Percentiles rank a stretch among this genome's conserved stretches.
Evolutionary conservation across 768 basidiomycete genomes (phyloP).

Genomic region (Psilocybe cubensis): DNA sequence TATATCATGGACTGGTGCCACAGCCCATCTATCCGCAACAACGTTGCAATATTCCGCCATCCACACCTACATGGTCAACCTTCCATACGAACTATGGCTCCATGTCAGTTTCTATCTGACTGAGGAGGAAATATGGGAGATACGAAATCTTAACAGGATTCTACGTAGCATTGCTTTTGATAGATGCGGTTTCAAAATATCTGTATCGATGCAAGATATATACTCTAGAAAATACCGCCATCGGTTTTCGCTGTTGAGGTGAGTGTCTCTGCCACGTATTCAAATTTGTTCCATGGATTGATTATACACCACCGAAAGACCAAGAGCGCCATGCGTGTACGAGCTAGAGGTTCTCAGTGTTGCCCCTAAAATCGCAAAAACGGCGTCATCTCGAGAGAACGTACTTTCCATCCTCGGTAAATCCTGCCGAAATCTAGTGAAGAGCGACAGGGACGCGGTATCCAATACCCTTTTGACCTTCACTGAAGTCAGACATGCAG

Average conservation of each 20-base stretch:
- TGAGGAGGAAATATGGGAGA: not conserved
- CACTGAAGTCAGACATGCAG: not conserved
- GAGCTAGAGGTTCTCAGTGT: not conserved
- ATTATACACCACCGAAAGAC: not conserved
- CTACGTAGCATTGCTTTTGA: not conserved
- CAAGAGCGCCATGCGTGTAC: not conserved
- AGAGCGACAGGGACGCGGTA: not conserved
- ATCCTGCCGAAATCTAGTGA: not conserved
- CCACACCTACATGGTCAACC: not conserved
- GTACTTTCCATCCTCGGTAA: not conserved
- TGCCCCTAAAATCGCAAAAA: not conserved
- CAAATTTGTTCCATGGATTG: not conserved
- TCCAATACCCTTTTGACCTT: not conserved
- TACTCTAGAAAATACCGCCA: not conserved
- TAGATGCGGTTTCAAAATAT: not conserved
- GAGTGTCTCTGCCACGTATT: not conserved
- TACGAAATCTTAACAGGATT: not conserved
- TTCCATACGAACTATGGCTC: not conserved
- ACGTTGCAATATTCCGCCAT: not conserved
- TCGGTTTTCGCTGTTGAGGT: not conserved
- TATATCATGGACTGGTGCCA: no score
- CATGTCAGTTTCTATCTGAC: not conserved
- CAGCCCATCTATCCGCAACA: not conserved
- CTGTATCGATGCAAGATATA: not conserved
- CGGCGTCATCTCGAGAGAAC: no score